A percentile compares a stretch with the other conserved stretches of the same genome.
Evolutionary conservation across 2,329 filamentous ascomycete genomes (phyloP).

Genomic region (Phaeosphaeria sp.): DNA sequence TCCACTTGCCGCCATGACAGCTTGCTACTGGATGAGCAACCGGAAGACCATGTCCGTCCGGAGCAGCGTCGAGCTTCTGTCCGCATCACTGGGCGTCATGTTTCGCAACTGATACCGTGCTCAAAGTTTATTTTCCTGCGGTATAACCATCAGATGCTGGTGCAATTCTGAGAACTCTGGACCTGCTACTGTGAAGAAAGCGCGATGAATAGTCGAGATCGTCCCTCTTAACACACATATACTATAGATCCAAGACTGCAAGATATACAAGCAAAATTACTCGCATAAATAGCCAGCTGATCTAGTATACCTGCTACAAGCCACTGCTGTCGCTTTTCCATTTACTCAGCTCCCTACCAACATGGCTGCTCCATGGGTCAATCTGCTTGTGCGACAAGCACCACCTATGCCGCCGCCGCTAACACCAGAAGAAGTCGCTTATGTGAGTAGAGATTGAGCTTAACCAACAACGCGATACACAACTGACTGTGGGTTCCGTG

Average conservation of each 20-base stretch:
- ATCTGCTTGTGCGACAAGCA: not conserved
- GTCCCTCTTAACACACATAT: not conserved
- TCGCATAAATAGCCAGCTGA: no score
- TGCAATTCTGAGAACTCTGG: not conserved
- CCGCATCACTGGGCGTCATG: not conserved
- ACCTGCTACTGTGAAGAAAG: not conserved
- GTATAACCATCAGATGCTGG: not conserved
- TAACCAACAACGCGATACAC: not conserved
- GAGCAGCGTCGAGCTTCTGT: not conserved
- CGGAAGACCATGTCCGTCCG: not conserved
- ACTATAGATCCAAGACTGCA: not conserved
- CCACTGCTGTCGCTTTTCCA: no score
- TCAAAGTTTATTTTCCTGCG: not conserved
- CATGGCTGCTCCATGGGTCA: not conserved
- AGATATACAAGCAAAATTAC: no score
- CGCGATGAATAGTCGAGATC: not conserved
- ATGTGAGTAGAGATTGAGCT: conserved; percentile 7
- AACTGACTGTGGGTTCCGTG: not conserved
- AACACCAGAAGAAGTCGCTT: conserved; percentile 42
- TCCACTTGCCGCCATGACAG: not conserved
- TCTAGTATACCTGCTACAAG: no score
- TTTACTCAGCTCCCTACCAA: no score
- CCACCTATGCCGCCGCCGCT: conserved; percentile 6
- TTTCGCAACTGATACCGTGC: not conserved
- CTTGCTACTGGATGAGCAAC: not conserved